These are phyloP conservation scores for Neurospora sp. DNA, from an alignment of 495 filamentous ascomycete genomes.

Conservation along the genomic window DNA sequence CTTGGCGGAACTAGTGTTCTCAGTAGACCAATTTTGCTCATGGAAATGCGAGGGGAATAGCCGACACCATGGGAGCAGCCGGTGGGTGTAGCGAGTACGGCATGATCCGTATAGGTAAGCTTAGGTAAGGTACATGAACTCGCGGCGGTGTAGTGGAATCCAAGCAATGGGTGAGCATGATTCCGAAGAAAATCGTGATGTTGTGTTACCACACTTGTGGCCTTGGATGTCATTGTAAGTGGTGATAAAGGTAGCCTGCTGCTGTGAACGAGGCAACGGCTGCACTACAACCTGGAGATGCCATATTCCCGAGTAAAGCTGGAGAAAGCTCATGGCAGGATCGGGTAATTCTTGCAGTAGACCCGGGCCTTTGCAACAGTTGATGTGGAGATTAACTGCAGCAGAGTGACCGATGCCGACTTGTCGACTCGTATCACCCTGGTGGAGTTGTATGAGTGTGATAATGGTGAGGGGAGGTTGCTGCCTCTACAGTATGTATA, in stretches of 20 bases:
- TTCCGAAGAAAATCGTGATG: neutral
- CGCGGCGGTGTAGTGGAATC: neutral
- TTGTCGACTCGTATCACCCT: neutral
- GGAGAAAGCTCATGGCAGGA: neutral
- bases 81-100: neutral
- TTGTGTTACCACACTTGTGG: neutral
- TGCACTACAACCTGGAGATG: neutral
- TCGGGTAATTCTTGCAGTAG: neutral
- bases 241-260: neutral
- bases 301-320: neutral
- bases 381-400: neutral
- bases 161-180: neutral
- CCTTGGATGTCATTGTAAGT: neutral
- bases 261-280: neutral
- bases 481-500: neutral
- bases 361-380: neutral
- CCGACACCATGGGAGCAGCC: too few species aligned
- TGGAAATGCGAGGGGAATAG: neutral
- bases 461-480: neutral
- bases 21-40: neutral
- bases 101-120: neutral
- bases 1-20: neutral
- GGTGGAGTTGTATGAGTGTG: neutral
- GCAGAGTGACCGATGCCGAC: neutral
- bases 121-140: neutral